phyloP scores from a whole-genome alignment of 108 stramenopile genomes.

The Pseudonitzschia multistriata region DNA sequence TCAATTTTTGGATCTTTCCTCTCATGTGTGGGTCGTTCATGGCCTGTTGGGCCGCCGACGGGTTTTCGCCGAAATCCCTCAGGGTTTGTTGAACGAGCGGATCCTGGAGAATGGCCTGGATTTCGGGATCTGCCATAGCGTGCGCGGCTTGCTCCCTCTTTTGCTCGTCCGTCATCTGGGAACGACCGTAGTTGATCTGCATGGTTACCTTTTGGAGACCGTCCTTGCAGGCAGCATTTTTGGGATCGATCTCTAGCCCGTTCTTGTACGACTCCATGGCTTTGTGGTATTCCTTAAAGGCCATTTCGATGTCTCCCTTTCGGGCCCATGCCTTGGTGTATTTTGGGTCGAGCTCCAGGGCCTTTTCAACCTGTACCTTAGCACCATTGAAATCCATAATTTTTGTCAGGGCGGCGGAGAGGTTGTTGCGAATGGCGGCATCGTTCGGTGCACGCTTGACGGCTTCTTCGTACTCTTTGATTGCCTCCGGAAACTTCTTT shows the following conservation, averaged over 20 bases:
- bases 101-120: slow-evolving; percentile 93
- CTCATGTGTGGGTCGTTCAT: slow-evolving; percentile 86
- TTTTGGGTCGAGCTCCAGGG: slow-evolving; percentile 94
- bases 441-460: slow-evolving; percentile 97
- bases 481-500: slow-evolving; percentile 86
- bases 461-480: slow-evolving; percentile 91
- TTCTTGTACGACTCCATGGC: slow-evolving; percentile 93
- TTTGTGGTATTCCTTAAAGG: slow-evolving; percentile 98
- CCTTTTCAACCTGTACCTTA: slow-evolving; percentile 90
- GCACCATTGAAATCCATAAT: slow-evolving; percentile 97
- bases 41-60: slow-evolving; percentile 86
- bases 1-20: slow-evolving; percentile 96
- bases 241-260: slow-evolving; percentile 87
- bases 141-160: slow-evolving; percentile 93
- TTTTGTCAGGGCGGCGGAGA: slow-evolving; percentile 94
- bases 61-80: slow-evolving; percentile 93
- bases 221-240: slow-evolving; percentile 89
- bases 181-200: slow-evolving; percentile 75
- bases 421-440: slow-evolving; percentile 96
- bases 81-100: slow-evolving; percentile 96
- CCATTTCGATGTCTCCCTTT: slow-evolving; percentile 97
- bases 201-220: slow-evolving; percentile 82
- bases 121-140: slow-evolving; percentile 99
- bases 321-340: slow-evolving; percentile 99
- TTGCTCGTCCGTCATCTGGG: slow-evolving; percentile 84